Base-by-base conservation (phyloP, 1,284 basidiomycete genomes). In the Apiotrichum laibachii region DNA sequence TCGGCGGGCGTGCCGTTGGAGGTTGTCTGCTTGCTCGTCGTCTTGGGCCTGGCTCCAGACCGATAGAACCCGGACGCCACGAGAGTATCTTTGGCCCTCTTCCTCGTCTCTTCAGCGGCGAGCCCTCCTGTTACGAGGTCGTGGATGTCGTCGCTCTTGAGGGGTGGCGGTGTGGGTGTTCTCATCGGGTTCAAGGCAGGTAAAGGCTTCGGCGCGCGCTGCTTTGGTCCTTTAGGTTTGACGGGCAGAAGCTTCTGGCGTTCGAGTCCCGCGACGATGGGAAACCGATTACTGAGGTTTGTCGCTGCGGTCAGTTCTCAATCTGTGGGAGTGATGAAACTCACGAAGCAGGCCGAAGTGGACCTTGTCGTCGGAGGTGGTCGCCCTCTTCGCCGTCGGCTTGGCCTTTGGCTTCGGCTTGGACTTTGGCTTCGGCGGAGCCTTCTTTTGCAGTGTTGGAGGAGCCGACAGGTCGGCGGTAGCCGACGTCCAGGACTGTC, bases 251-350 rank as follows among this genome's bases (percentile, higher is more conserved):
- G 11, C 21, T 39, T 48, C 26, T 59, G 62, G 12, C 56, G 56
- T n/a, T 58, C 59, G 2, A 63, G 45, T 7, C 45, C 62, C 0
- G 50, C 62, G 8, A 63, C 35, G 26, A 63, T 63, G 8, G 62
- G 62, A 10, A 51, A 61, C 7, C 44, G 44, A 0, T 37, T 18
- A 5, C 34, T 51, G 5, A 39, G 31, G 19, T 40, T 44, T 1
- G 53, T 12, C 1, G 62, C 58, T 60, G n/a, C 12, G 22, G 21
- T 60, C 2, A 52, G 50, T 9, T 31, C n/a, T 15, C 1, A 1
- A 3, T 1, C 0, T 5, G 16, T 1, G 26, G 1, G 1, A 6
- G 6, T 8, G 2, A 18, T 13, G 12, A 35, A 31, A 33, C 58
- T 53, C 42, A 63, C 62, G 62, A 8, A 63, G 56, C 1, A 43